These are phyloP conservation scores for Lobosporangium transversale DNA, from an alignment of 192 early-diverging fungal genomes.

Conservation along the genomic window DNA sequence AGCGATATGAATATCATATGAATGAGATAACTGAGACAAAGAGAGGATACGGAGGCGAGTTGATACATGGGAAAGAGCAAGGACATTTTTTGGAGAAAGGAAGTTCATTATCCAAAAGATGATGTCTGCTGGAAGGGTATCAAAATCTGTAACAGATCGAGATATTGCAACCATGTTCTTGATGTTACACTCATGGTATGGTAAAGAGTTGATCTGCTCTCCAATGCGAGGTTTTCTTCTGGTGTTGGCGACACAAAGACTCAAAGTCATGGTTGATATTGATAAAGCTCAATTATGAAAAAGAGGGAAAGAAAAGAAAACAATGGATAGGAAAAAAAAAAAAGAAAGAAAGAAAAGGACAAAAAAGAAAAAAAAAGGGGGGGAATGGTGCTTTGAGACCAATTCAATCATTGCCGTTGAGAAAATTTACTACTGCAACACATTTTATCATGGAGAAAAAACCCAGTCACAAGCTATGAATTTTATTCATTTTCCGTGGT, in stretches of 20 bases:
- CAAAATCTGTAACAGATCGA: not conserved
- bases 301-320: not conserved
- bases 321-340: not conserved
- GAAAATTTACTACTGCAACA: no score
- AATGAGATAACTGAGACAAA: slow-evolving; percentile 1
- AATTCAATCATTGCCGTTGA: no score
- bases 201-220: not conserved
- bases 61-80: slow-evolving; percentile 12
- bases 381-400: no score
- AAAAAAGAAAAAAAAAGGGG: slow-evolving; percentile 7
- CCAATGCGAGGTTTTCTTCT: not conserved
- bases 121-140: slow-evolving; percentile 26
- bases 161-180: not conserved
- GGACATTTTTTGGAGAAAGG: slow-evolving; percentile 4
- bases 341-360: not conserved
- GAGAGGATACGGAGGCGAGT: slow-evolving; percentile 11
- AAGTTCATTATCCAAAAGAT: slow-evolving; percentile 19
- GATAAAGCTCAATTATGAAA: not conserved
- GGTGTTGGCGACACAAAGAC: not conserved
- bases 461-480: no score
- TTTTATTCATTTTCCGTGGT: not conserved
- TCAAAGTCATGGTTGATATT: not conserved
- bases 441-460: no score
- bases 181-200: not conserved
- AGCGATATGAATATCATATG: slow-evolving; percentile 8